Evolutionary conservation across 176 grass and related monocot genomes (phyloP), one percentile per base, ranked within the genome.

Genomic region (Miscanthus lutarioriparius): DNA sequence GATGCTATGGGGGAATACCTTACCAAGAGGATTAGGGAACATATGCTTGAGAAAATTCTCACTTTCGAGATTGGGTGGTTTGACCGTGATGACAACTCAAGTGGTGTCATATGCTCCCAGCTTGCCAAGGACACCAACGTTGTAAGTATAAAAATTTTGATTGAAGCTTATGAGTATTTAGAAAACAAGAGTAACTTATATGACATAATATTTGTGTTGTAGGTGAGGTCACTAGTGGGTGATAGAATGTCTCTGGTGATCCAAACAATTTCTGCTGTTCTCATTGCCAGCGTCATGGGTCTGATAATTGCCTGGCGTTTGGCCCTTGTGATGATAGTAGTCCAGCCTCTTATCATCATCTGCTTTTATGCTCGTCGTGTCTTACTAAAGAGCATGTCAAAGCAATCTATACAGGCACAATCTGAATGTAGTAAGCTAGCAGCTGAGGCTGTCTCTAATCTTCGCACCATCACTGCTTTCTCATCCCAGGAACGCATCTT

Each of bases 1-100:
- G 96, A 89, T n/a, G 86, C 89, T 20, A 98, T 98, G 96, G 96
- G 96, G 2, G 96, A 98, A 80, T 98, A 93, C 77, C 88, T 98
- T 32, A 98, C 96, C 81, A 98, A 98, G 89, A 95, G 96, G 59
- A 53, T 98, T 6, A 87, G 96, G 45, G 88, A 92, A 76, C 87
- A 87, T 54, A 95, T 98, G 92, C 85, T 98, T 16, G 56, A 76
- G 66, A 95, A 98, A 90, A 95, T 95, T 25, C 88, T 95, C 36
- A 98, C 96, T 14, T 98, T 95, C 3, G 93, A 98, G 77, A 86
- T 98, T 12, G 96, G 86, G 20, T 98, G 96, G 96, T 98, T 95
- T 4, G 96, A 98, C 74, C 89, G 86, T 10, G 96, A 92, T 0
- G 87, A 98, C 70, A 98, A 98, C 84, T 98, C 96, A 48, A 95